A percentile compares a stretch with the other conserved stretches of the same genome.
Conservation (phyloP, 176 grass and related monocot species). For the Avena sativa region DNA sequence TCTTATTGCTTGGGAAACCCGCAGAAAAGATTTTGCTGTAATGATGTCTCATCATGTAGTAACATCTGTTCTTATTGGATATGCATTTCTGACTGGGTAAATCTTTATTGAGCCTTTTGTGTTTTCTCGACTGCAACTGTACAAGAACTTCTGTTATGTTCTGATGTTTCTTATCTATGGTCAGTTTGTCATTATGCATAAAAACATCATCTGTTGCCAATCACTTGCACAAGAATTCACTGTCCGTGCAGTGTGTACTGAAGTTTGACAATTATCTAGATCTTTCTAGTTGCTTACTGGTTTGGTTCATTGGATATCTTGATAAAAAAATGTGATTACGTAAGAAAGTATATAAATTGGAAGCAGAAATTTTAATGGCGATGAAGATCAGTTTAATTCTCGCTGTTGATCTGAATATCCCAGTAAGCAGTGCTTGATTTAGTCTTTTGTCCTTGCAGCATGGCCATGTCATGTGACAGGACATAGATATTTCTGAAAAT, state of each 20-base stretch:
- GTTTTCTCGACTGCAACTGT: slow-evolving; percentile 38
- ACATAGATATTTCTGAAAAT: slow-evolving; percentile 29
- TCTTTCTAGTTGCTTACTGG: slow-evolving; percentile 24
- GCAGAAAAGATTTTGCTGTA: slow-evolving; percentile 97
- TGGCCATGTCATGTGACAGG: slow-evolving; percentile 14
- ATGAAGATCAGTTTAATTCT: slow-evolving; percentile 1
- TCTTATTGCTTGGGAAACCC: slow-evolving; percentile 98
- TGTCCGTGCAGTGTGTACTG: neutral
- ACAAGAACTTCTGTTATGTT: slow-evolving; percentile 24
- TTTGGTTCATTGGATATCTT: slow-evolving; percentile 36
- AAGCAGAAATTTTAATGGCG: neutral
- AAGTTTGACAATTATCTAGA: slow-evolving; percentile 1
- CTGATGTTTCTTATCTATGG: slow-evolving; percentile 24
- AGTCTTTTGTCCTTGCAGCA: neutral
- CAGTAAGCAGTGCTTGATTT: slow-evolving; percentile 37
- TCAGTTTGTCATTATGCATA: slow-evolving; percentile 19
- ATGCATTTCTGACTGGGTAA: slow-evolving; percentile 91
- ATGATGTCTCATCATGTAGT: slow-evolving; percentile 99
- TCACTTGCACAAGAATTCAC: slow-evolving; percentile 7
- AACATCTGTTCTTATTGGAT: slow-evolving; percentile 89
- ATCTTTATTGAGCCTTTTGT: slow-evolving; percentile 16
- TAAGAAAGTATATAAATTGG: neutral
- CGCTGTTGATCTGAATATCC: slow-evolving; percentile 13
- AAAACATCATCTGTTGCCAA: slow-evolving; percentile 18
- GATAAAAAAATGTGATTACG: slow-evolving; percentile 4